phyloP scores from a whole-genome alignment of 805 yeast genomes.

The Metschnikowia lochheadii region DNA sequence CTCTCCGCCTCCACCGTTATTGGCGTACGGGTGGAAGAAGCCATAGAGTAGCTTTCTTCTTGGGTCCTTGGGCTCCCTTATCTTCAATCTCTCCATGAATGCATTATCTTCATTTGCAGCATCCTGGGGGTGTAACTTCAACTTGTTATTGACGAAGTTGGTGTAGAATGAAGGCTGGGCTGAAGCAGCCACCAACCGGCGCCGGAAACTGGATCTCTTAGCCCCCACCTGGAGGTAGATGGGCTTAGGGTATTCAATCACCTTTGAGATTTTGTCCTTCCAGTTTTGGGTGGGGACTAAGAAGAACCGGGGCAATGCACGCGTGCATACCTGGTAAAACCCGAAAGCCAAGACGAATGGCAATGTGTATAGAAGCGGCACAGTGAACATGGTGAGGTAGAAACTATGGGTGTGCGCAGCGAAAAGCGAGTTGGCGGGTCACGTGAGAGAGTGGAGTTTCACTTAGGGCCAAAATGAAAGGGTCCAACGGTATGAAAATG shows the following conservation, averaged over 20 bases:
- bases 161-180: constrained; percentile 35
- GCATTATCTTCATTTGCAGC: constrained; percentile 15
- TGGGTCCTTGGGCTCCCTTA: constrained; percentile 34
- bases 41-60: constrained; percentile 57
- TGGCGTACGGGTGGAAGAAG: constrained; percentile 92
- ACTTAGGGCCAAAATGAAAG: no score
- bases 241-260: constrained; percentile 31
- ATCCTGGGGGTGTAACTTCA: constrained; percentile 32
- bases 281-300: constrained; percentile 38
- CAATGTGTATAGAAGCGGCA: constrained; percentile 5
- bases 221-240: constrained; percentile 33
- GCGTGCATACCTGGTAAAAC: constrained; percentile 18
- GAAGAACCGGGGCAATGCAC: constrained; percentile 31
- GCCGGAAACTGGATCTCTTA: constrained; percentile 37
- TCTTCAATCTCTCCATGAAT: constrained; percentile 26
- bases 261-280: constrained; percentile 31
- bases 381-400: background rate
- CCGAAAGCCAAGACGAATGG: constrained; percentile 13
- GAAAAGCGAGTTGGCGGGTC: background rate
- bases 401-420: background rate
- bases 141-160: constrained; percentile 34
- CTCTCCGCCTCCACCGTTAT: constrained; percentile 98
- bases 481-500: no score
- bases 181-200: constrained; percentile 36
- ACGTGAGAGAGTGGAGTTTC: background rate